Conservation (phyloP, 139 green algal genomes). For the Microglena sp. region DNA sequence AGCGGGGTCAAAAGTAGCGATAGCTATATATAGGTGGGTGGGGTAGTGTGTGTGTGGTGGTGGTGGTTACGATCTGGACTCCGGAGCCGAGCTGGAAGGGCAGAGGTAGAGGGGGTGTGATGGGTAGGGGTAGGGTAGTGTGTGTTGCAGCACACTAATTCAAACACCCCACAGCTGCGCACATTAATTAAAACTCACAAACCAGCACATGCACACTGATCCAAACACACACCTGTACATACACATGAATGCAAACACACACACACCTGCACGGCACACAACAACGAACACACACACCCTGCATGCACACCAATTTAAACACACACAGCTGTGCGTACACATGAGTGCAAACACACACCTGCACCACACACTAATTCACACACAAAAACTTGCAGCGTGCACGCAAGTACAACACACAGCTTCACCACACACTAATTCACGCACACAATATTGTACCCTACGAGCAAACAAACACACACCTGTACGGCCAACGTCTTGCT, state of each 20-base stretch:
- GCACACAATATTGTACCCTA: too few relatives aligned
- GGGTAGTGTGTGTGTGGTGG: not conserved
- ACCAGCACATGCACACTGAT: not conserved
- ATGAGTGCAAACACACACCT: not conserved
- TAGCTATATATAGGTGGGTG: not conserved
- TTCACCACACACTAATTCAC: not conserved
- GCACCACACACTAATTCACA: not conserved
- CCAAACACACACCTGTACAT: not conserved
- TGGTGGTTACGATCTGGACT: not conserved
- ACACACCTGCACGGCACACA: not conserved
- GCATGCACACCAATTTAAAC: not conserved
- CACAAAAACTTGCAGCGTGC: not conserved
- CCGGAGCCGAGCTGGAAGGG: too few relatives aligned
- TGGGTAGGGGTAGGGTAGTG: too few relatives aligned
- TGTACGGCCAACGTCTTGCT: slow-evolving; percentile 61
- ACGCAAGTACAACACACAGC: not conserved
- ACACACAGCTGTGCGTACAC: not conserved
- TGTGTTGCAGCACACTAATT: too few relatives aligned
- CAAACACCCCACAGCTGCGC: too few relatives aligned
- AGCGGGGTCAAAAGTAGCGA: too few relatives aligned
- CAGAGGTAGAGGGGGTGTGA: too few relatives aligned
- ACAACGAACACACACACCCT: too few relatives aligned
- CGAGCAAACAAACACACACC: slow-evolving; percentile 10
- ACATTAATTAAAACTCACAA: too few relatives aligned
- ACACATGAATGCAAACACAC: not conserved